Evolutionary conservation across 805 yeast species (phyloP).

Genomic region (Teunomyces funiuensis): DNA sequence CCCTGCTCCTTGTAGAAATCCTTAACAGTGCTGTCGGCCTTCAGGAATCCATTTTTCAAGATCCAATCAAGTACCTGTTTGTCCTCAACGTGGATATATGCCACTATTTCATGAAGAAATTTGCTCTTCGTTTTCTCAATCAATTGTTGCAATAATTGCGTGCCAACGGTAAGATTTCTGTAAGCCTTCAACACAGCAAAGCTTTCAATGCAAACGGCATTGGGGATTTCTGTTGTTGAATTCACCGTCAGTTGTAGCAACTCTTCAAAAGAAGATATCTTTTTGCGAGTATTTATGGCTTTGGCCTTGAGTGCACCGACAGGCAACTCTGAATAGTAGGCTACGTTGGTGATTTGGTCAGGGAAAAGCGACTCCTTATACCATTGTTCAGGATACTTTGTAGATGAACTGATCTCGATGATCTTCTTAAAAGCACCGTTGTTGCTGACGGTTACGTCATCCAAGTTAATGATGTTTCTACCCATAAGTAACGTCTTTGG

Average conservation of each 20-base stretch:
- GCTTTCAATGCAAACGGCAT: slow-evolving; percentile 61
- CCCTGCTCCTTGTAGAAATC: slow-evolving; percentile 51
- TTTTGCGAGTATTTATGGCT: slow-evolving; percentile 43
- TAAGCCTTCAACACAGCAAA: slow-evolving; percentile 69
- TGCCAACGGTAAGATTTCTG: slow-evolving; percentile 61
- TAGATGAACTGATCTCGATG: slow-evolving; percentile 52
- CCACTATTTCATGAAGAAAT: slow-evolving; percentile 51
- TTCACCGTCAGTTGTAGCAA: slow-evolving; percentile 19
- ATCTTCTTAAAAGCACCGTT: slow-evolving; percentile 58
- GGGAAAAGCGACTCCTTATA: slow-evolving; percentile 47
- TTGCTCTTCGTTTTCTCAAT: slow-evolving; percentile 53
- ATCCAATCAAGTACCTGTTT: slow-evolving; percentile 3
- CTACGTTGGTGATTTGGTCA: slow-evolving; percentile 56
- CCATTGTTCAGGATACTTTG: slow-evolving; percentile 51
- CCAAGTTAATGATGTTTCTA: slow-evolving; percentile 50
- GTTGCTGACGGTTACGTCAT: slow-evolving; percentile 61
- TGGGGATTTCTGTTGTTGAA: slow-evolving; percentile 39
- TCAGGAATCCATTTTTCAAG: slow-evolving; percentile 46
- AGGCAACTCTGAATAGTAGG: slow-evolving; percentile 72
- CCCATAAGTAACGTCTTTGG: slow-evolving; percentile 19
- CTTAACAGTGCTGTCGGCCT: slow-evolving; percentile 29
- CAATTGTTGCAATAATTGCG: slow-evolving; percentile 54
- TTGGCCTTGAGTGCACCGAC: slow-evolving; percentile 74
- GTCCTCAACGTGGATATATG: slow-evolving; percentile 53
- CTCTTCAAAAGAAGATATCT: slow-evolving; percentile 28